A percentile compares a stretch with the other conserved stretches of the same genome.
These are phyloP conservation scores for Epichloe sibirici DNA, from an alignment of 2,329 filamentous ascomycete species.

Conservation along the genomic window DNA sequence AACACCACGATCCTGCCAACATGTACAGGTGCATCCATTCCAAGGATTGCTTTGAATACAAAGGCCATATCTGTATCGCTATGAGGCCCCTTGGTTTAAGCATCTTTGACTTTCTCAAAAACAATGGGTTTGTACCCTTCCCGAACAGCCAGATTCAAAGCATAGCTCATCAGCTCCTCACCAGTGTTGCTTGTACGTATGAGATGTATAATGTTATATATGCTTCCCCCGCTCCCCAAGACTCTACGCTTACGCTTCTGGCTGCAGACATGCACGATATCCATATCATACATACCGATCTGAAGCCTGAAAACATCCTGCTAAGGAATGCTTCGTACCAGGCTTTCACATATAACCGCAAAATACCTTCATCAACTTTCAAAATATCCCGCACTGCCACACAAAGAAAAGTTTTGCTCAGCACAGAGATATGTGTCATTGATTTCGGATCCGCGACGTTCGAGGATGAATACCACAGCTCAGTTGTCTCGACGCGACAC, in stretches of 20 bases:
- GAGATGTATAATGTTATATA: too few species aligned
- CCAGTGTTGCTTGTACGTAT: constrained; percentile 88
- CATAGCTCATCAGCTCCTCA: constrained; percentile 90
- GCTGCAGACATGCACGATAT: constrained; percentile 59
- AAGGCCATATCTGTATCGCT: constrained; percentile 86
- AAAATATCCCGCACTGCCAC: constrained; percentile 41
- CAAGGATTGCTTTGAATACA: constrained; percentile 92
- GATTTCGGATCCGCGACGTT: constrained; percentile 64
- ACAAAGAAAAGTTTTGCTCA: constrained; percentile 50
- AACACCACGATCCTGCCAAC: constrained; percentile 83
- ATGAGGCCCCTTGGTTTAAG: constrained; percentile 78
- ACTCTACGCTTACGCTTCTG: too few species aligned
- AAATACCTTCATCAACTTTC: constrained; percentile 41
- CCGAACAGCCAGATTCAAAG: constrained; percentile 97
- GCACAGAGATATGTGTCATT: constrained; percentile 58
- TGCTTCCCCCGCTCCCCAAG: too few species aligned
- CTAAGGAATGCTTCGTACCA: constrained; percentile 54
- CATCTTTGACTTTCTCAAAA: constrained; percentile 96
- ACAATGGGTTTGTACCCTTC: constrained; percentile 89
- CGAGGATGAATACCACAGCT: constrained; percentile 61
- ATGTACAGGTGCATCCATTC: constrained; percentile 95
- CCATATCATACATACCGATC: constrained; percentile 86
- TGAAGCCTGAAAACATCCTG: constrained; percentile 60
- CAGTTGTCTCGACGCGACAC: constrained; percentile 57
- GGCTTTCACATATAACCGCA: constrained; percentile 58